A percentile compares a stretch with the other conserved stretches of the same genome.
phyloP scores from a whole-genome alignment of 2,329 filamentous ascomycete species.

The Orbilia oligospora region DNA sequence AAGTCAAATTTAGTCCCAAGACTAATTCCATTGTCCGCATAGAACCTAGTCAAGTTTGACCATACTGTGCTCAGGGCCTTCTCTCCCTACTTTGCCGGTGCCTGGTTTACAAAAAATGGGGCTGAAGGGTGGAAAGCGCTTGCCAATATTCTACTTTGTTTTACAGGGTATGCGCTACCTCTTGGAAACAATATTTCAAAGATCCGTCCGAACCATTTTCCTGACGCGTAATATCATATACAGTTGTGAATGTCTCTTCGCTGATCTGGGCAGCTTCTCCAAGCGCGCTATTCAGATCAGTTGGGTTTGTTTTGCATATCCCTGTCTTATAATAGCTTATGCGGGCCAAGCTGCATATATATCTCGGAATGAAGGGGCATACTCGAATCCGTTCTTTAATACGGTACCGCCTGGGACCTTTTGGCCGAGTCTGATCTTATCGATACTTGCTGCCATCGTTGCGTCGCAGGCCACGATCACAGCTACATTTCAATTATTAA shows the following conservation, averaged over 20 bases:
- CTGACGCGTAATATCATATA: neutral
- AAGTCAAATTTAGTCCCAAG: too few relatives aligned
- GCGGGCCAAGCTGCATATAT: conserved; percentile 83
- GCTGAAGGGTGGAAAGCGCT: conserved; percentile 76
- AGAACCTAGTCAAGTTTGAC: conserved; percentile 72
- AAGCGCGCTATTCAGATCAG: conserved; percentile 79
- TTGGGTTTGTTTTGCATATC: conserved; percentile 79
- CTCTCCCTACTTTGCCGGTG: conserved; percentile 74
- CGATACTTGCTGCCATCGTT: conserved; percentile 79
- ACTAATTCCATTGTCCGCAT: too few relatives aligned
- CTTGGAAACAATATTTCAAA: too few relatives aligned
- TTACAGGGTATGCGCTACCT: conserved; percentile 71
- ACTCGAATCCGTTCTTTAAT: conserved; percentile 81
- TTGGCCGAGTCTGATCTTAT: conserved; percentile 78
- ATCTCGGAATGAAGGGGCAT: conserved; percentile 73
- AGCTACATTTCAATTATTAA: conserved; percentile 78
- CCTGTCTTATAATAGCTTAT: conserved; percentile 78
- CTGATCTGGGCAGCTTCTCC: conserved; percentile 81
- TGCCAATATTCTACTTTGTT: conserved; percentile 80
- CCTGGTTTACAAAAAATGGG: conserved; percentile 74
- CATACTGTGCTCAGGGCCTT: conserved; percentile 73
- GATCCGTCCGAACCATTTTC: neutral
- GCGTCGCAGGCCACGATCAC: conserved; percentile 86
- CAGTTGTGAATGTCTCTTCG: conserved; percentile 76
- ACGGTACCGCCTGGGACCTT: conserved; percentile 77